Conservation (phyloP, 495 filamentous ascomycete genomes). For the Penicillium simplicissimum region DNA sequence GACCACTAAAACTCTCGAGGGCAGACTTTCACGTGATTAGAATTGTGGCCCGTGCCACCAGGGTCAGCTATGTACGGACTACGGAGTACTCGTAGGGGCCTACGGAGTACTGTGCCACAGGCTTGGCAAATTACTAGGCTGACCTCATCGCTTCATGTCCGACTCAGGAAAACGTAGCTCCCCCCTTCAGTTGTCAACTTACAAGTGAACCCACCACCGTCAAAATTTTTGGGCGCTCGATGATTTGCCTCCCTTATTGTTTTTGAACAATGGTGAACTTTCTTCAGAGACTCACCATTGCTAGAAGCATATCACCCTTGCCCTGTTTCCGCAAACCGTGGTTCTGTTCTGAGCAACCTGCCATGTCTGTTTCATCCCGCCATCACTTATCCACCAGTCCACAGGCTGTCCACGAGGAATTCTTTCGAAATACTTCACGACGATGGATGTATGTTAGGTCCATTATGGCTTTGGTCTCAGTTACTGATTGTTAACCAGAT, state of each 20-base stretch:
- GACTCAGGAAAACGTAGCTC: neutral
- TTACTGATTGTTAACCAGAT: conserved; percentile 21
- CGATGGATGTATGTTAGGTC: conserved; percentile 26
- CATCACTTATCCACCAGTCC: conserved; percentile 24
- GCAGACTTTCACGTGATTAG: no score
- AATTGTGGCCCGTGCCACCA: no score
- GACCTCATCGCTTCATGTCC: neutral
- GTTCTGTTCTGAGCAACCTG: conserved; percentile 18
- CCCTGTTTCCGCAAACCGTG: conserved; percentile 18
- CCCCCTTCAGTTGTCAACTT: neutral
- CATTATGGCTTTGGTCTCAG: conserved; percentile 7
- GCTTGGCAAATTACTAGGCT: no score
- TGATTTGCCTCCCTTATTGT: neutral
- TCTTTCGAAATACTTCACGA: conserved; percentile 32
- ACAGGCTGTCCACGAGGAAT: conserved; percentile 20
- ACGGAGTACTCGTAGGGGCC: no score
- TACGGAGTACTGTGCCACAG: no score
- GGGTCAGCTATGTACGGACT: no score
- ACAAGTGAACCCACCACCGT: neutral
- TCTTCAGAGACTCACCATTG: conserved; percentile 14
- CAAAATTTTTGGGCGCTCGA: neutral
- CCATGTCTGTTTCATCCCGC: conserved; percentile 18
- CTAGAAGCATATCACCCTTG: conserved; percentile 16
- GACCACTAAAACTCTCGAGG: no score
- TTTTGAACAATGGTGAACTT: conserved; percentile 15